Base-by-base conservation (phyloP, 192 early-diverging fungal genomes). In the Podila epicladia region DNA sequence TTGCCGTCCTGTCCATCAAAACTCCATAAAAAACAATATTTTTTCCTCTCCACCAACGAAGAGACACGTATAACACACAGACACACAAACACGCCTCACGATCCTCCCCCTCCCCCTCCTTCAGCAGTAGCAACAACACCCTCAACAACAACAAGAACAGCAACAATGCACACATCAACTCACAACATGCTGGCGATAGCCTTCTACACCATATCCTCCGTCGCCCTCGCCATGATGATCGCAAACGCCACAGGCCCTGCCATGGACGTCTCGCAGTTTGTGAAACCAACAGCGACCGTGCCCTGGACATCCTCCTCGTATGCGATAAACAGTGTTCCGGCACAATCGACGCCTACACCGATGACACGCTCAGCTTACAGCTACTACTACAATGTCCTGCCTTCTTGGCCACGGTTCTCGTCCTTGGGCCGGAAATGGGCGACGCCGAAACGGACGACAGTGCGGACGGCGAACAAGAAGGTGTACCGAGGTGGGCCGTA, bases 261-360 rank as follows among this genome's bases (percentile, higher is more conserved):
- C n/a, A 55, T 55, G 53, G 53, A 55, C 24, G 53, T 55, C 53
- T 24, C 53, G 2, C 53, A 55, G 53, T 55, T 55, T 55, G 53
- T 55, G 24, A 55, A 55, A 55, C 53, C 53, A 55, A 55, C 53
- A 9, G 53, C 53, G 6, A 55, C 53, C 22, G 24, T 55, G n/a
- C 24, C 53, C 1, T 55, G 53, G 53, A n/a, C 53, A 55, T 26
- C 20, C n/a, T 37, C 35, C n/a, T 37, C 35, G 35, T 37, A 37
- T 11, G 35, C 35, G 0, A 37, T 37, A 9, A 37, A 9, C 35
- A 37, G 35, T 37, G 2, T 37, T 37, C 35, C 35, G 35, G 35
- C 22, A 24, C 53, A 20, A 55, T 26, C 53, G 24, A 55, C 53
- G 9, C 53, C 53, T n/a, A n/a, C 53, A 3, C 24, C 53, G 8